Percentiles rank a stretch among this genome's conserved stretches.
Evolutionary conservation across 2,329 filamentous ascomycete species (phyloP).

Genomic region (Alternaria brassicae): DNA sequence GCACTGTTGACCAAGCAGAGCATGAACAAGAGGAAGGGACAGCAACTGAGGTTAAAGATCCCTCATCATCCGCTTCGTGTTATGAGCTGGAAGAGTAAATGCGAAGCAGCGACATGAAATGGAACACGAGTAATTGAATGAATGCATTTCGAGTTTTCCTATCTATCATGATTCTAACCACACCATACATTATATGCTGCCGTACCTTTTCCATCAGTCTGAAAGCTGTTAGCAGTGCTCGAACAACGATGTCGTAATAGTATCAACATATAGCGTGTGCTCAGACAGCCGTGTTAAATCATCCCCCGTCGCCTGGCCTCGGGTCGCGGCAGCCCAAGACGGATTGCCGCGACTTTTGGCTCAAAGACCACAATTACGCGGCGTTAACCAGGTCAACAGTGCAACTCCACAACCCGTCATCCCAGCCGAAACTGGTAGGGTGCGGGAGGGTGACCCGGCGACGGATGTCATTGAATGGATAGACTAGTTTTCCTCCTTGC

Average conservation of each 20-base stretch:
- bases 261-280: constrained; percentile 31
- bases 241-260: constrained; percentile 3
- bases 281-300: constrained; percentile 76
- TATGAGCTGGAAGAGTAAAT: neutral
- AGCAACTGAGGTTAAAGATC: neutral
- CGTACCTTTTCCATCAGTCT: neutral
- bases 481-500: constrained; percentile 67
- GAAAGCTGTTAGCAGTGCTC: constrained; percentile 21
- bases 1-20: neutral
- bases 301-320: constrained; percentile 67
- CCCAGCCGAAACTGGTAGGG: constrained; percentile 63
- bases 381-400: constrained; percentile 52
- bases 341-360: constrained; percentile 44
- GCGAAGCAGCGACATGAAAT: too few relatives aligned
- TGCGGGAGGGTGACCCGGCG: constrained; percentile 77
- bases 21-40: neutral
- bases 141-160: neutral
- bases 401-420: constrained; percentile 81
- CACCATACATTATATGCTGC: neutral
- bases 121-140: too few relatives aligned
- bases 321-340: constrained; percentile 55
- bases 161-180: neutral
- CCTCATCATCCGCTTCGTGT: too few relatives aligned
- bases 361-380: constrained; percentile 65
- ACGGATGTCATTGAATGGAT: constrained; percentile 69